A percentile compares a stretch with the other conserved stretches of the same genome.
phyloP scores from a whole-genome alignment of 352 stramenopile genomes.

The Saprolegnia diclina region DNA sequence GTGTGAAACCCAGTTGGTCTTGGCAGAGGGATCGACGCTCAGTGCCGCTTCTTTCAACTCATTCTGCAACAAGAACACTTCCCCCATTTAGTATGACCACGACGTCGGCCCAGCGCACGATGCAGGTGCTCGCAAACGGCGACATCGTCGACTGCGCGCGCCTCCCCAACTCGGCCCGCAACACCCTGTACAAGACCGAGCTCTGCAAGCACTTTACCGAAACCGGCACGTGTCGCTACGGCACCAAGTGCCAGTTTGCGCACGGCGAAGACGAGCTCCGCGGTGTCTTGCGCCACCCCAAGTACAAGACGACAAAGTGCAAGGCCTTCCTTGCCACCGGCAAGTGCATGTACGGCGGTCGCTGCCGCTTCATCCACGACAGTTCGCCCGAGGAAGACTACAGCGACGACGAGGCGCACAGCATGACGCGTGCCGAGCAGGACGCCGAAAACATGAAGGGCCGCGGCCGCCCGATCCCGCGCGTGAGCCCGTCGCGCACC shows the following conservation, averaged over 20 bases:
- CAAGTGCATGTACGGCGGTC: conserved; percentile 78
- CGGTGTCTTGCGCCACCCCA: conserved; percentile 80
- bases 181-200: conserved; percentile 86
- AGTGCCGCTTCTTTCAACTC: not conserved
- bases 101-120: conserved; percentile 18
- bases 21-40: not conserved
- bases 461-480: not conserved
- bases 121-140: conserved; percentile 80
- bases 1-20: not conserved
- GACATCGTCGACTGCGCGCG: conserved; percentile 80
- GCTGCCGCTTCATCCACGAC: conserved; percentile 86
- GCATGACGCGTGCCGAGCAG: conserved; percentile 20
- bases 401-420: conserved; percentile 14
- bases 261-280: conserved; percentile 73
- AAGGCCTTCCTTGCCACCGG: conserved; percentile 88
- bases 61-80: not conserved
- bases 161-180: conserved; percentile 66
- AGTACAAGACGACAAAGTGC: conserved; percentile 91
- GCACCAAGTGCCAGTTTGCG: conserved; percentile 85
- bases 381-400: not conserved
- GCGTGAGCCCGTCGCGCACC: conserved; percentile 14
- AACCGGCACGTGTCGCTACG: conserved; percentile 82
- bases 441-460: conserved; percentile 22
- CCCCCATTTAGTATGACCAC: not conserved
- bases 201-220: conserved; percentile 83